Evolutionary conservation across 768 basidiomycete species (phyloP), one percentile per base, ranked within the genome.

Genomic region (Tephrocybe rancida): DNA sequence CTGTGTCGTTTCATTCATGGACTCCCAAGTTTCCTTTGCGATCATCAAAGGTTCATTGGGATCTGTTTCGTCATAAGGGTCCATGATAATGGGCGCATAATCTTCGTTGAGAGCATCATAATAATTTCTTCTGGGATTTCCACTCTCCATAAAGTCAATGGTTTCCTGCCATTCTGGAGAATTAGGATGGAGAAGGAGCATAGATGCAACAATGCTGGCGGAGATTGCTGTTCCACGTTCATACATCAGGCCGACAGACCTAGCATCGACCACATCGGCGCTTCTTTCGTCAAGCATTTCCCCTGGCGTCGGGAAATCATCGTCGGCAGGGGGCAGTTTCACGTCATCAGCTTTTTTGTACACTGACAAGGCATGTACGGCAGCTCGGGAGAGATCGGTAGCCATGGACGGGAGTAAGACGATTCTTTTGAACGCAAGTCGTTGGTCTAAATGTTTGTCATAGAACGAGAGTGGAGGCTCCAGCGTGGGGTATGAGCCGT

Each of bases 361-460:
- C n/a, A 34, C 19, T 27, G 38, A 1, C 1, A 50, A n/a, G 3
- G 24, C 38, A 10, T 44, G 41, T 45, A 50, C 34, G 4, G 42
- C 44, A 14, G 38, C 42, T 9, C 22, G 22, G 10, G 52, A 50
- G 5, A 53, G 37, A 9, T 41, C 18, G 8, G 26, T 34, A 6
- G 24, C 19, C 16, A 58, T 9, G 11, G 42, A 26, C 5, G 56
- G 56, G 19, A 47, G n/a, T 9, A 46, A 14, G 1, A 26, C 18
- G 8, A 48, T 29, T 30, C 27, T 27, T 16, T 45, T 47, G 13
- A 58, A 29, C 2, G 37, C n/a, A 1, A 54, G 38, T 14, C 39
- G 47, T 18, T 44, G 30, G 37, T 58, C 56, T 16, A 56, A 27
- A 44, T 56, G 55, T 5, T 54, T 45, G n/a, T 58, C 26, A 30